Conservation (phyloP, 805 yeast genomes). For the Ogataea nonfermentans region DNA sequence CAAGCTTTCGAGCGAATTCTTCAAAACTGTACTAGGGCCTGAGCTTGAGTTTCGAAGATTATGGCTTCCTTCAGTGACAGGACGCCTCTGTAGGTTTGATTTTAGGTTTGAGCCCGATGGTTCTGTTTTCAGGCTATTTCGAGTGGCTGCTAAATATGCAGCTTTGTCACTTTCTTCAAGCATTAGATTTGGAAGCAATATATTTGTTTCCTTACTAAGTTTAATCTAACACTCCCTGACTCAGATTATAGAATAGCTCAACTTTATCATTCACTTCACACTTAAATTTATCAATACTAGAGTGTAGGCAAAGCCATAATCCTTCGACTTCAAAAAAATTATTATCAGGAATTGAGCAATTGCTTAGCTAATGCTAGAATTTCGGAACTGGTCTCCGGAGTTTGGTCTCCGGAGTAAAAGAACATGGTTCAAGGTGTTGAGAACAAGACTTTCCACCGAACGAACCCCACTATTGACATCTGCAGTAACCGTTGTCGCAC, state of each 20-base stretch:
- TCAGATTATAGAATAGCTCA: too few relatives aligned
- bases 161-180: conserved; percentile 2
- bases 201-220: too few relatives aligned
- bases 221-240: too few relatives aligned
- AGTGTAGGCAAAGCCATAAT: too few relatives aligned
- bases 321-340: too few relatives aligned
- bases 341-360: neutral
- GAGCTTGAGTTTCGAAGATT: conserved; percentile 1
- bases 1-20: conserved; percentile 5
- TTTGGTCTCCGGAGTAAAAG: too few relatives aligned
- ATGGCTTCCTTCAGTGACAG: conserved; percentile 1
- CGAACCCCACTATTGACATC: too few relatives aligned
- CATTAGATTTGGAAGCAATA: neutral
- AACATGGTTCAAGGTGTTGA: too few relatives aligned
- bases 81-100: neutral
- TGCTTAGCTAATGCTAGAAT: neutral
- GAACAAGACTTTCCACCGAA: too few relatives aligned
- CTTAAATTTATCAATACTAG: too few relatives aligned
- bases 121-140: conserved; percentile 2
- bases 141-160: conserved; percentile 20
- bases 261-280: too few relatives aligned
- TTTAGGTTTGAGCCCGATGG: neutral
- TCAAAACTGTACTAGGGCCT: conserved; percentile 2
- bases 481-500: too few relatives aligned
- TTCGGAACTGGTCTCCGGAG: conserved; percentile 35